phyloP scores from a whole-genome alignment of 139 green algal species.

The Chlorella sp. region DNA sequence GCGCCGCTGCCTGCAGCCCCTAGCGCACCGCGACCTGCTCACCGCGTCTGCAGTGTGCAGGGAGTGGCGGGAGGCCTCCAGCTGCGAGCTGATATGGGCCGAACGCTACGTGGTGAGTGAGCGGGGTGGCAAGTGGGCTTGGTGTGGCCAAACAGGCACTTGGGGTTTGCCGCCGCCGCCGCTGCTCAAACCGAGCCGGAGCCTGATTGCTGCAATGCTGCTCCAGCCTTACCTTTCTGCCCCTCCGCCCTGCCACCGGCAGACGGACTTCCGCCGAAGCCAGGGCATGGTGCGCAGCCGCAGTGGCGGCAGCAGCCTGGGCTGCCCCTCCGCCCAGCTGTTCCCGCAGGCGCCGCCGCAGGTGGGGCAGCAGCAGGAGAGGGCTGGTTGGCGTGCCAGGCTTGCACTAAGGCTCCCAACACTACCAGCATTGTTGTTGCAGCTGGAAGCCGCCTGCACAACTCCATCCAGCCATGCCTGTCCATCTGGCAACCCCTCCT shows the following conservation, averaged over 20 bases:
- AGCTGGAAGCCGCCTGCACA: background rate
- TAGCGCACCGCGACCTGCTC: background rate
- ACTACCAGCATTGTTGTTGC: too few species aligned
- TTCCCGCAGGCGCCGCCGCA: background rate
- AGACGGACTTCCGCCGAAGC: background rate
- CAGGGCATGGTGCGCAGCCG: background rate
- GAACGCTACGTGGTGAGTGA: background rate
- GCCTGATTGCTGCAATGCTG: background rate
- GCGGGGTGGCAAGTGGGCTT: background rate
- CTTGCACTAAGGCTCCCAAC: too few species aligned
- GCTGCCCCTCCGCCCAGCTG: background rate
- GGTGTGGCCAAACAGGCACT: background rate
- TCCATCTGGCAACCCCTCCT: too few species aligned
- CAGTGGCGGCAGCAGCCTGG: conserved; percentile 10
- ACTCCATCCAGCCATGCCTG: too few species aligned
- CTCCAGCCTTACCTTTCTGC: background rate
- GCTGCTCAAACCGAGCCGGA: too few species aligned
- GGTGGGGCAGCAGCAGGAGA: background rate
- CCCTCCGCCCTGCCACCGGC: background rate
- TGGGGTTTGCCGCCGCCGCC: background rate
- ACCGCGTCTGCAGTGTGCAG: background rate
- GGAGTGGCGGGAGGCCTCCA: background rate
- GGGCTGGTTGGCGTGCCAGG: too few species aligned
- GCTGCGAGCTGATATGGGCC: background rate
- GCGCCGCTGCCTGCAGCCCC: background rate